Evolutionary conservation across 2,329 filamentous ascomycete species (phyloP), one percentile per base, ranked within the genome.

Genomic region (Alternaria consortialis): DNA sequence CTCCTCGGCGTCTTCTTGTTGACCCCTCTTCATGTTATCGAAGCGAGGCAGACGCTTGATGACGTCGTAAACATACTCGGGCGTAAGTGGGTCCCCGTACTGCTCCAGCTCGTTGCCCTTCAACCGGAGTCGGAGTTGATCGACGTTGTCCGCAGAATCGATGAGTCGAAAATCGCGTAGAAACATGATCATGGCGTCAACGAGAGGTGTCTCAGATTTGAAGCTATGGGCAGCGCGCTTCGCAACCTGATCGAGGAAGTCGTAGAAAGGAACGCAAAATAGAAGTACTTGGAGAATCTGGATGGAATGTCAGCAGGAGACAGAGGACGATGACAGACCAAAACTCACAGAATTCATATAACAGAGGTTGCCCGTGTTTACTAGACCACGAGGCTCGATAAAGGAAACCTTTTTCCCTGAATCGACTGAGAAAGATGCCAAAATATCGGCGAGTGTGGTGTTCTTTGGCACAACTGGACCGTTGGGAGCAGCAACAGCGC

Each of bases 311-410:
- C 74, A 85, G 56, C 20, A 29, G 27, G 17, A 11, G 13, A 23
- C 15, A 44, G 17, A 13, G 13, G 12, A 12, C 39, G 36, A 34
- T 20, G 23, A 36, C 9, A 12, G 8, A 8, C 7, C 0, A 32
- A 17, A 7, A 82, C 92, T 82, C 85, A 97, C 94, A 65, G 95
- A 97, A 83, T 98, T 99, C 95, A 99, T 98, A 81, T 99, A 99
- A 81, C 95, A 99, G 92, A 98, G 96, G 77, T 99, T 98, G 51
- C 95, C 95, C 40, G 94, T 96, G 80, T 99, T 99, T 69, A 97
- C 91, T 74, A 99, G 86, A 50, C 95, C 95, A 68, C 94, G 88
- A 52, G 95, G 95, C 80, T 98, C 93, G 52, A 99, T 85, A 74
- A 97, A 97, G 17, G 91, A 84, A 67, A 94, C 83, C 71, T 90